A percentile compares a stretch with the other conserved stretches of the same genome.
Evolutionary conservation across 1,284 basidiomycete genomes (phyloP).

Genomic region (Fomitopsis palustris): DNA sequence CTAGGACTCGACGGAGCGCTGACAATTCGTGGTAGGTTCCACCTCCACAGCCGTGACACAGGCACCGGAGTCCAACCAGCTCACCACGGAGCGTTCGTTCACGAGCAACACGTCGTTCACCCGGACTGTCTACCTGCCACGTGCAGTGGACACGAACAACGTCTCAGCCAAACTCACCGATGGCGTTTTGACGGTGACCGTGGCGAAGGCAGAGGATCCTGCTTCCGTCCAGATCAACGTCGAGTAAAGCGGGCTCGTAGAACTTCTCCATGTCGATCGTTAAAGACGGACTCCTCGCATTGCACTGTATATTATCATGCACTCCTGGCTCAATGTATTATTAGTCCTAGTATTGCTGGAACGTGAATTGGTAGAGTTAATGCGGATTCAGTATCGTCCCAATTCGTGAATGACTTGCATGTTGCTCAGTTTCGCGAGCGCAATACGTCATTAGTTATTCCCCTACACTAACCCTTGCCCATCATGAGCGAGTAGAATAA

Average conservation of each 20-base stretch:
- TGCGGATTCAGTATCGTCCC: no score
- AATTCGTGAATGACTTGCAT: no score
- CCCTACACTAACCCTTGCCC: no score
- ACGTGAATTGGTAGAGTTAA: no score
- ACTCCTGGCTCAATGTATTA: neutral
- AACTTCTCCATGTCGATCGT: neutral
- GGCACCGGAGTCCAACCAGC: constrained; percentile 34
- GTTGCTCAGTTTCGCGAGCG: no score
- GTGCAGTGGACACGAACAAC: constrained; percentile 51
- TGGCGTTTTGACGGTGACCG: constrained; percentile 61
- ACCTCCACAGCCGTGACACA: constrained; percentile 26
- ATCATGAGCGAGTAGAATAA: neutral
- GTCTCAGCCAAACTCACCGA: constrained; percentile 65
- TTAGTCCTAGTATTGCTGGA: neutral
- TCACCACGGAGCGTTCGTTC: constrained; percentile 58
- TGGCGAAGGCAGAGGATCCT: constrained; percentile 60
- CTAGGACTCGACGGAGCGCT: neutral
- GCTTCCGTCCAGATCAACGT: constrained; percentile 39
- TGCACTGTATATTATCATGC: neutral
- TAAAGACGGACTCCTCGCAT: neutral
- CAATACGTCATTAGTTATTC: no score
- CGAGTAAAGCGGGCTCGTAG: constrained; percentile 17
- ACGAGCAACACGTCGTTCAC: constrained; percentile 54
- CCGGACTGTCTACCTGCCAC: constrained; percentile 68
- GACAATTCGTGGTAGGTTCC: constrained; percentile 9